Conservation (phyloP, 441 rosid genomes). For the Corymbia calophylla region DNA sequence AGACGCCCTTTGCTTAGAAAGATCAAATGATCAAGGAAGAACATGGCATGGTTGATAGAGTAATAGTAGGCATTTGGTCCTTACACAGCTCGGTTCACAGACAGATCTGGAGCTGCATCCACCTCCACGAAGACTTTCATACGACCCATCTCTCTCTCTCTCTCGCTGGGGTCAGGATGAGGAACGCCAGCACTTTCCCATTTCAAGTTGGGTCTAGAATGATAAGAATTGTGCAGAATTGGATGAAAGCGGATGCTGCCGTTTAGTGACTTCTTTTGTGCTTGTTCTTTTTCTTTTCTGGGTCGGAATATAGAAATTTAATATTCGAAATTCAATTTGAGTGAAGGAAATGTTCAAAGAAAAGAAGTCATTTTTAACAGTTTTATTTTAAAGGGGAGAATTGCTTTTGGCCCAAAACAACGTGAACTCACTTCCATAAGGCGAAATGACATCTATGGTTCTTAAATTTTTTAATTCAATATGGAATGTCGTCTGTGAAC, state of each 20-base stretch:
- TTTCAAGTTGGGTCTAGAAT: neutral
- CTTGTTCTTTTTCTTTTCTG: no score
- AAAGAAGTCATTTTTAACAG: neutral
- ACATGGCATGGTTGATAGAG: neutral
- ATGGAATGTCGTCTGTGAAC: fast-evolving
- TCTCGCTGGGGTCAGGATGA: neutral
- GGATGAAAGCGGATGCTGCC: neutral
- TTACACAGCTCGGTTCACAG: neutral
- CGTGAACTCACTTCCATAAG: fast-evolving
- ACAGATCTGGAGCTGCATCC: neutral
- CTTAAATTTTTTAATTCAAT: fast-evolving
- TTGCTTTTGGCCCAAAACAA: neutral
- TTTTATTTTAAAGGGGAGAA: neutral
- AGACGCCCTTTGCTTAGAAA: neutral
- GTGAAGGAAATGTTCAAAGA: neutral
- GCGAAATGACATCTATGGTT: fast-evolving
- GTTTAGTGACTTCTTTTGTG: neutral
- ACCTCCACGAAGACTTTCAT: neutral
- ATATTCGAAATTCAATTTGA: neutral
- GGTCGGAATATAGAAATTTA: neutral
- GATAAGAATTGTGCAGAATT: neutral
- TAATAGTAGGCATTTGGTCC: neutral
- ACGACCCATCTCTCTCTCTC: neutral
- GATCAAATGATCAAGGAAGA: neutral
- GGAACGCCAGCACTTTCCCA: neutral